Percentiles rank a stretch among this genome's conserved stretches.
phyloP scores from a whole-genome alignment of 2,329 filamentous ascomycete species.

The Colletotrichum magnum region DNA sequence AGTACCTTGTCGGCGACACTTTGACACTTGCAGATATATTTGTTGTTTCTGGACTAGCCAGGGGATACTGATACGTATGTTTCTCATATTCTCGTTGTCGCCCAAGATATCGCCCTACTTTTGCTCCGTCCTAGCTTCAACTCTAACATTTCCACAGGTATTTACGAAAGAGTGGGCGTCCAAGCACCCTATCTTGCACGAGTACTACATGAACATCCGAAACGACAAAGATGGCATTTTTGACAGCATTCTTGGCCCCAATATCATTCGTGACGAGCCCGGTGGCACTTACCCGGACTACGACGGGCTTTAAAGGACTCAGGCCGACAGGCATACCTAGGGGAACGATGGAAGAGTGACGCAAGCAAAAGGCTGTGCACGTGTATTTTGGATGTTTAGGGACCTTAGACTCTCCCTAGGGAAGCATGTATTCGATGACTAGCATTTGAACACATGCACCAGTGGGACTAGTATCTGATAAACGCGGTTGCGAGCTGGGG shows the following conservation, averaged over 20 bases:
- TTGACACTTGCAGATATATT: constrained; percentile 13
- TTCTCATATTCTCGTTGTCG: too few species aligned
- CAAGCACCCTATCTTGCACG: background rate
- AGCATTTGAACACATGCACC: too few species aligned
- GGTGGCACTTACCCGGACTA: constrained; percentile 22
- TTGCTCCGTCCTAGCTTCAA: background rate
- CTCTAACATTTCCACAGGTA: background rate
- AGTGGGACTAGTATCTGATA: too few species aligned
- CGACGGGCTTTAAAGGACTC: background rate
- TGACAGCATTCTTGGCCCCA: constrained; percentile 9
- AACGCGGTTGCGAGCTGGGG: too few species aligned
- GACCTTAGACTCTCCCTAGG: too few species aligned
- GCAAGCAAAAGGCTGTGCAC: too few species aligned
- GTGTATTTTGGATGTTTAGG: too few species aligned
- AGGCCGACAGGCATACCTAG: too few species aligned
- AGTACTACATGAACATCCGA: constrained; percentile 14
- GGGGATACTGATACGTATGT: constrained; percentile 19
- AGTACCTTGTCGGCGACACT: background rate
- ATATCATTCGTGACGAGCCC: constrained; percentile 7
- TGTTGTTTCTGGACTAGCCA: background rate
- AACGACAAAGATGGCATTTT: constrained; percentile 12
- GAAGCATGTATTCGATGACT: too few species aligned
- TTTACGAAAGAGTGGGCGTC: constrained; percentile 10
- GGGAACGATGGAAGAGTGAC: too few species aligned
- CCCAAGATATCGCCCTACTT: background rate